Base-by-base conservation (phyloP, 768 basidiomycete genomes). In the Psilocybe sp. region DNA sequence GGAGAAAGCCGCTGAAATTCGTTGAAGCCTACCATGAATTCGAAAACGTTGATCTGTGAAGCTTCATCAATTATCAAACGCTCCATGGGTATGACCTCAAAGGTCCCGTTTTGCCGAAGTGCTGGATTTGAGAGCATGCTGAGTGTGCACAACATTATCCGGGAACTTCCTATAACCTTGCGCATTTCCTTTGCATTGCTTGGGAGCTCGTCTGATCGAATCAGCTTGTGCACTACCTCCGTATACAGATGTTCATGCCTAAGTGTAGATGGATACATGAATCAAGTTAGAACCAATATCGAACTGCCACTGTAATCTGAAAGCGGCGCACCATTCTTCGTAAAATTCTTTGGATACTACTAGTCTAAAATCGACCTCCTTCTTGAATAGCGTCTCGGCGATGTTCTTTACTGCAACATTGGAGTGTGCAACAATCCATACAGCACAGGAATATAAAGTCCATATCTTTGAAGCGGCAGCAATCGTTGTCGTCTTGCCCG, bases 61-160 rank as follows among this genome's bases (percentile, higher is more conserved):
- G 77, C 80, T 60, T 82, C 79, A 48, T 82, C 80, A n/a, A 81
- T 64, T n/a, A 82, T 68, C 1, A 81, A 67, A n/a, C 68, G 63
- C 19, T 67, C 69, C 16, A 79, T 61, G 1, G 77, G 77, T 1
- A 77, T 60, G 4, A 73, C 28, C 0, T 59, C 39, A 54, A 72
- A 74, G 6, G 74, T 47, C 2, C 66, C 63, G 12, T 66, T 64
- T 0, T 57, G 45, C 10, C 64, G 57, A n/a, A 81, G 52, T 1
- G 51, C 59, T 4, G 74, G 74, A 36, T 77, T 77, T 4, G 76
- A 78, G 6, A 82, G 65, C 72, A 77, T 78, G 48, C 74, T 70
- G 18, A 82, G 51, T 1, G 79, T 81, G 37, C 69, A 79, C 2
- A 82, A 60, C 5, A 81, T 63, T 18, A 78, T 66, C 7, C 51